phyloP scores from a whole-genome alignment of 1,139 yeast genomes.

The Magnusiomyces paraingens region DNA sequence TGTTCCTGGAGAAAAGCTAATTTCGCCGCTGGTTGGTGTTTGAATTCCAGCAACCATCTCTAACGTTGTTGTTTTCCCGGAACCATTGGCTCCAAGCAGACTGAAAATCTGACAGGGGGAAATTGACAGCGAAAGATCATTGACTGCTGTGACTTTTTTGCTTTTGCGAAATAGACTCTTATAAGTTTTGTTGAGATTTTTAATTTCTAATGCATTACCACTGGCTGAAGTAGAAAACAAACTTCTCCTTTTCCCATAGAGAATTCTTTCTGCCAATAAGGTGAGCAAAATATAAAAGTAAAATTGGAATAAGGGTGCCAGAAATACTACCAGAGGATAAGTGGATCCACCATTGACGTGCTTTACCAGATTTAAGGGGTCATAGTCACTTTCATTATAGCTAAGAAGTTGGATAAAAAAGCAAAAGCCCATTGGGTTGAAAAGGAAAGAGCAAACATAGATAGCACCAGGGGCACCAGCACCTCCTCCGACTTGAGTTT shows the following conservation, averaged over 20 bases:
- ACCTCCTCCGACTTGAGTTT: conserved; percentile 27
- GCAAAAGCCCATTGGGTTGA: conserved; percentile 35
- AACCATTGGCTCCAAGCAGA: conserved; percentile 36
- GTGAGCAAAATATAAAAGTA: conserved; percentile 26
- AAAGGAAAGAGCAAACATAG: conserved; percentile 30
- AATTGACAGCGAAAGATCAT: conserved; percentile 26
- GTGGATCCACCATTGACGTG: conserved; percentile 27
- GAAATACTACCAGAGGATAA: conserved; percentile 28
- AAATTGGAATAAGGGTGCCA: conserved; percentile 31
- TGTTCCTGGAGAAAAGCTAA: conserved; percentile 25
- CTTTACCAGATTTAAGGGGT: conserved; percentile 25
- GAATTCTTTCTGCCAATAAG: conserved; percentile 22
- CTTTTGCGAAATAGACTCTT: conserved; percentile 4
- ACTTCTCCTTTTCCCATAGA: conserved; percentile 24
- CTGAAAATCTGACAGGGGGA: conserved; percentile 32
- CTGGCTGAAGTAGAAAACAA: conserved; percentile 16
- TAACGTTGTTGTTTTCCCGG: conserved; percentile 37
- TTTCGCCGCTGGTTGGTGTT: conserved; percentile 25
- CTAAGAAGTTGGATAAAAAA: conserved; percentile 30
- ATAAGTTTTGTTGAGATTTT: conserved; percentile 25
- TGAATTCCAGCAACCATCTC: conserved; percentile 36
- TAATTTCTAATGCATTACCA: conserved; percentile 21
- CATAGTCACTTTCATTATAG: conserved; percentile 24
- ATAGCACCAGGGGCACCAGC: conserved; percentile 25
- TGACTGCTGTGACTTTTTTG: conserved; percentile 29